Percentiles rank a stretch among this genome's conserved stretches.
These are phyloP conservation scores for Oehlia diaphana DNA, from an alignment of 192 early-diverging fungal genomes.

Conservation along the genomic window DNA sequence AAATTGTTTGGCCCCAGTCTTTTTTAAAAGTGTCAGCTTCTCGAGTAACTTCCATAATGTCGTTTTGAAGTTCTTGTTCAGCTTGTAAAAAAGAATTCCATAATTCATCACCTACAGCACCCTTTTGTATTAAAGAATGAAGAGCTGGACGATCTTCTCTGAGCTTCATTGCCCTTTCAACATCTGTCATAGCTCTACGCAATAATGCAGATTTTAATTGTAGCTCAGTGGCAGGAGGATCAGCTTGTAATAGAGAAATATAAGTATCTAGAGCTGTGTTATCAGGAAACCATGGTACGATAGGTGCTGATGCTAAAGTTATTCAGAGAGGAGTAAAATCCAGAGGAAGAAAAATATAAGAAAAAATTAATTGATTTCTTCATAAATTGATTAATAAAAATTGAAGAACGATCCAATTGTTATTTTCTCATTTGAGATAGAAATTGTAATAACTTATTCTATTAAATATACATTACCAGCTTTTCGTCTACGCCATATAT, in stretches of 20 bases:
- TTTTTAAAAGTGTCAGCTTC: slow-evolving; percentile 79
- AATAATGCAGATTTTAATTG: slow-evolving; percentile 75
- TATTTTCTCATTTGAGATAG: too few relatives aligned
- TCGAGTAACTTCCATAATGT: slow-evolving; percentile 75
- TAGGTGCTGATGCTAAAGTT: background rate
- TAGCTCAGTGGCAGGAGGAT: slow-evolving; percentile 55
- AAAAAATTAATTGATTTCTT: background rate
- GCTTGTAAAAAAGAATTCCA: slow-evolving; percentile 72
- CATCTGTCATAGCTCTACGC: slow-evolving; percentile 77
- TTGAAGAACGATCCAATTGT: background rate
- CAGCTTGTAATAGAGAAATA: slow-evolving; percentile 59
- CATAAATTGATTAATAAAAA: background rate
- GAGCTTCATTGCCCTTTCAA: slow-evolving; percentile 70
- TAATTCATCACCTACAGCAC: slow-evolving; percentile 82
- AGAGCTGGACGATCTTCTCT: slow-evolving; percentile 80
- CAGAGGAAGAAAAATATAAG: background rate
- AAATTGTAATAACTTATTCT: background rate
- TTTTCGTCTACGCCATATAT: slow-evolving; percentile 31
- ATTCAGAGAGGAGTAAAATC: background rate
- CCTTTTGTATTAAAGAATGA: slow-evolving; percentile 70
- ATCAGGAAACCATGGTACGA: slow-evolving; percentile 69
- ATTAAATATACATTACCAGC: slow-evolving; percentile 1
- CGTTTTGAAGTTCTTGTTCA: slow-evolving; percentile 76
- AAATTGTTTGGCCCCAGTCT: slow-evolving; percentile 84
- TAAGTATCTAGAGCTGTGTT: slow-evolving; percentile 66